These are phyloP conservation scores for Phytophthora vignae DNA, from an alignment of 352 stramenopile species.

Conservation along the genomic window DNA sequence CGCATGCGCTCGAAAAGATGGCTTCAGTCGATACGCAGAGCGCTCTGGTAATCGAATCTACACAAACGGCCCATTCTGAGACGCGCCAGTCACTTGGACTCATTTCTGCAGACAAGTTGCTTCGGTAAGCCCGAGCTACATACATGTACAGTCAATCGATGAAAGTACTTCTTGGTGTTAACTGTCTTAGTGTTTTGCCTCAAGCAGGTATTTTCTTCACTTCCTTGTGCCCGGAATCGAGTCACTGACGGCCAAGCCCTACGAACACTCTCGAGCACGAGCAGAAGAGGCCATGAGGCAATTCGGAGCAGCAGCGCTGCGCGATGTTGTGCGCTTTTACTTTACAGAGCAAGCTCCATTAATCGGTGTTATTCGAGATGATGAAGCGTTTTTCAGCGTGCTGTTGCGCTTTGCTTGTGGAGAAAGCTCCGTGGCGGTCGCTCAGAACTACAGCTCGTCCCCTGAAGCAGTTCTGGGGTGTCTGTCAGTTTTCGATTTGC, in stretches of 20 bases:
- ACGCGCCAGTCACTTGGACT: slow-evolving; percentile 33
- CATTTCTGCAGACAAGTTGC: slow-evolving; percentile 51
- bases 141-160: background rate
- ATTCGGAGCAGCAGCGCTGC: slow-evolving; percentile 42
- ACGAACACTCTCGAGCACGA: slow-evolving; percentile 51
- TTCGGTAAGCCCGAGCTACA: slow-evolving; percentile 44
- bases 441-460: slow-evolving; percentile 29
- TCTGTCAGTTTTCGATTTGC: slow-evolving; percentile 51
- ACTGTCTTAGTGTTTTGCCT: background rate
- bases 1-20: slow-evolving; percentile 49
- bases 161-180: background rate
- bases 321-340: slow-evolving; percentile 44
- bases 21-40: slow-evolving; percentile 14
- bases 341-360: slow-evolving; percentile 33
- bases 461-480: slow-evolving; percentile 48
- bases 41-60: slow-evolving; percentile 34
- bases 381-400: slow-evolving; percentile 68
- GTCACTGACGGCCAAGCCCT: slow-evolving; percentile 24
- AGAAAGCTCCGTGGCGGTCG: slow-evolving; percentile 45
- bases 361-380: slow-evolving; percentile 43
- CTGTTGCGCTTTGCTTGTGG: slow-evolving; percentile 64
- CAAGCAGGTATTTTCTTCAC: slow-evolving; percentile 44
- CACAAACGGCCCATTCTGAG: slow-evolving; percentile 5
- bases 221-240: slow-evolving; percentile 32
- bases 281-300: slow-evolving; percentile 47